Evolutionary conservation across 2,329 filamentous ascomycete genomes (phyloP).

Genomic region (Botrytis fabae): DNA sequence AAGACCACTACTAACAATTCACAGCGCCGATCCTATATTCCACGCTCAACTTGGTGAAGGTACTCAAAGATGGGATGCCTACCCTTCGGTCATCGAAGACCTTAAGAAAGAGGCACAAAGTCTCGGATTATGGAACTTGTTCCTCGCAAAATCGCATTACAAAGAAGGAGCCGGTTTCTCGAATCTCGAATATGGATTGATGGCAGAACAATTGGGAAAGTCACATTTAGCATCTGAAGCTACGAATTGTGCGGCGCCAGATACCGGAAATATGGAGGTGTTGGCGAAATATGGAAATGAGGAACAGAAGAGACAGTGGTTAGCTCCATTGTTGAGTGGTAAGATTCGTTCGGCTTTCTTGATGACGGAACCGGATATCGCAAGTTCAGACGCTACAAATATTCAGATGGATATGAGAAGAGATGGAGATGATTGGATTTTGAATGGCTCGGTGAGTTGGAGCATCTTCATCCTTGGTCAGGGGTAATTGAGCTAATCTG

Average conservation of each 20-base stretch:
- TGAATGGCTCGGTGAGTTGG: slow-evolving; percentile 76
- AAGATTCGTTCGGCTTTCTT: slow-evolving; percentile 87
- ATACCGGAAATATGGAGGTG: slow-evolving; percentile 96
- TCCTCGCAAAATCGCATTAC: slow-evolving; percentile 92
- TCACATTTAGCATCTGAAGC: slow-evolving; percentile 81
- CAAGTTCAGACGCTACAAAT: slow-evolving; percentile 89
- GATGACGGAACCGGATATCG: slow-evolving; percentile 90
- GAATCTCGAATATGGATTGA: slow-evolving; percentile 95
- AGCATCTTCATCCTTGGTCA: neutral
- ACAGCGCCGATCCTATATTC: slow-evolving; percentile 75
- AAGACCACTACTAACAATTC: slow-evolving; percentile 28
- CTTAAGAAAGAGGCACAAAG: slow-evolving; percentile 81
- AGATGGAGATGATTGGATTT: slow-evolving; percentile 84
- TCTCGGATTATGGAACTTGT: slow-evolving; percentile 97
- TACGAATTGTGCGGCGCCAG: slow-evolving; percentile 85
- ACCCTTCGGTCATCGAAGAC: slow-evolving; percentile 82
- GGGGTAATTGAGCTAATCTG: slow-evolving; percentile 28
- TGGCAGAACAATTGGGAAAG: slow-evolving; percentile 94
- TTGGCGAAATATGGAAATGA: slow-evolving; percentile 88
- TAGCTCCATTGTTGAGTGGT: slow-evolving; percentile 77
- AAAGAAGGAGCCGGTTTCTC: slow-evolving; percentile 91
- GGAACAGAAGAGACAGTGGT: slow-evolving; percentile 80
- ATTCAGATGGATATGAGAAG: slow-evolving; percentile 80
- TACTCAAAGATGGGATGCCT: slow-evolving; percentile 72
- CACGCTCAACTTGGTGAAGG: slow-evolving; percentile 75